Evolutionary conservation across 179 eudicot genomes (phyloP).

Genomic region (Beta lomatogona): DNA sequence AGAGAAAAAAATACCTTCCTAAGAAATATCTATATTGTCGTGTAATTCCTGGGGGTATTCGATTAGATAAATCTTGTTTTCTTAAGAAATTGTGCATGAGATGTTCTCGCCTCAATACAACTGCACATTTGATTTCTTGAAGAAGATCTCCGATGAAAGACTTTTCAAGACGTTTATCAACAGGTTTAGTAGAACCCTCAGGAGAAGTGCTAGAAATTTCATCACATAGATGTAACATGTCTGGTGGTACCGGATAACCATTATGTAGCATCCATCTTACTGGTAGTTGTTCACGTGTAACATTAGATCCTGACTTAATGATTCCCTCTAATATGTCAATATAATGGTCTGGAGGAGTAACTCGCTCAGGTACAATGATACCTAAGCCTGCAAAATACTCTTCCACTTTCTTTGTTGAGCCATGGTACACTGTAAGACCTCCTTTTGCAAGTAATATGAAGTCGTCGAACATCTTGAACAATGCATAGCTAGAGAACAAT

Average conservation of each 20-base stretch:
- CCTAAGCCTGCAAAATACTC: constrained; percentile 79
- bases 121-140: constrained; percentile 52
- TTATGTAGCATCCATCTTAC: constrained; percentile 97
- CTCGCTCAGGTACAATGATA: constrained; percentile 78
- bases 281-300: constrained; percentile 83
- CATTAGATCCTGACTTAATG: constrained; percentile 50
- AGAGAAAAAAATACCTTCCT: constrained; percentile 60
- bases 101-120: constrained; percentile 49
- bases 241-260: constrained; percentile 86
- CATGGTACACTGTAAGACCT: constrained; percentile 88
- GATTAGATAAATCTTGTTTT: constrained; percentile 56
- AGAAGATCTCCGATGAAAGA: constrained; percentile 64
- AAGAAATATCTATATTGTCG: constrained; percentile 84
- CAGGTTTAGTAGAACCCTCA: constrained; percentile 36
- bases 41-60: constrained; percentile 66
- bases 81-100: constrained; percentile 45
- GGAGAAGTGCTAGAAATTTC: constrained; percentile 44
- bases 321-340: constrained; percentile 92
- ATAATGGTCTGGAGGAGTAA: constrained; percentile 90
- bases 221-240: constrained; percentile 78
- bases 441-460: constrained; percentile 92
- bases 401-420: constrained; percentile 83
- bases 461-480: constrained; percentile 95
- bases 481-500: constrained; percentile 55
- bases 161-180: constrained; percentile 36